A percentile compares a stretch with the other conserved stretches of the same genome.
These are phyloP conservation scores for Lolium multiflorum DNA, from an alignment of 176 grass and related monocot species.

Conservation along the genomic window DNA sequence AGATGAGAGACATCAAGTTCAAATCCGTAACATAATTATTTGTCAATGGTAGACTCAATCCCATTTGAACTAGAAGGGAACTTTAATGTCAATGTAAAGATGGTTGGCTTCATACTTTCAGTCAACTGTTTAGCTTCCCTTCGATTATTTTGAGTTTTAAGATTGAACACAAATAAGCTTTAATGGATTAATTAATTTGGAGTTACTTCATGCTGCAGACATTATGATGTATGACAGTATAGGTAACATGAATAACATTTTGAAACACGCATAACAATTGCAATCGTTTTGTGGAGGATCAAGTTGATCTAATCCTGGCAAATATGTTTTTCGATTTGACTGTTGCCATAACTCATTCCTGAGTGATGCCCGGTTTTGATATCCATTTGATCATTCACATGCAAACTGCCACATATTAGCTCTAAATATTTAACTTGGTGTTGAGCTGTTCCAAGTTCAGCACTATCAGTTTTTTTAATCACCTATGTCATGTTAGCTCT, in stretches of 20 bases:
- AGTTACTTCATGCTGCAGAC: not conserved
- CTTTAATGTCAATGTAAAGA: conserved; percentile 2
- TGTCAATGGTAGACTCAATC: not conserved
- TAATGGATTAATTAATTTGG: not conserved
- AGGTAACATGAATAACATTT: not conserved
- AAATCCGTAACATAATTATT: not conserved
- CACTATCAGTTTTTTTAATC: conserved; percentile 9
- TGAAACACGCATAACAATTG: not conserved
- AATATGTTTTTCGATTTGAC: conserved; percentile 16
- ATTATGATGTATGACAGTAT: not conserved
- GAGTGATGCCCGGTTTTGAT: not conserved
- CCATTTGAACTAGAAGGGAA: not conserved
- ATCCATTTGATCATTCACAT: conserved; percentile 9
- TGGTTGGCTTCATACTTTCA: not conserved
- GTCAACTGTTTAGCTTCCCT: not conserved
- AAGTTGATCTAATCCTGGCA: conserved; percentile 1
- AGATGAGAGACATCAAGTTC: not conserved
- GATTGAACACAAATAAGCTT: not conserved
- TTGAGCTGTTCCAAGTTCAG: not conserved
- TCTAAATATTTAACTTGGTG: conserved; percentile 11
- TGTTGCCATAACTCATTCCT: conserved; percentile 5
- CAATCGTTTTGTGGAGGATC: not conserved
- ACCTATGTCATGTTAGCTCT: conserved; percentile 31
- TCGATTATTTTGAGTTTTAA: not conserved
- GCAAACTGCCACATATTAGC: conserved; percentile 4